Conservation (phyloP, 768 basidiomycete genomes). For the Psilocybe sp. region DNA sequence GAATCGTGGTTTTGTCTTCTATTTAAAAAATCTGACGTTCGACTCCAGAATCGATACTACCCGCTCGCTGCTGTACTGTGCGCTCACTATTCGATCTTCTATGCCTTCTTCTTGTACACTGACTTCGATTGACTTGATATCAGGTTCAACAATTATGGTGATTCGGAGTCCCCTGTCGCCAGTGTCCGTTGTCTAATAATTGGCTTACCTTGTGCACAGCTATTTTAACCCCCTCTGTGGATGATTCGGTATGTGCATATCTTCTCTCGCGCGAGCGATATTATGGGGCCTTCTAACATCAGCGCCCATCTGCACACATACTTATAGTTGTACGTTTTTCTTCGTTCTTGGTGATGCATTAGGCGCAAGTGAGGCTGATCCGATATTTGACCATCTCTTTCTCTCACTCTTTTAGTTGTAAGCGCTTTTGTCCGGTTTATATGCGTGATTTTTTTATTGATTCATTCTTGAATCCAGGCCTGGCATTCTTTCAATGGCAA, state of each 20-base stretch:
- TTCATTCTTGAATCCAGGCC: conserved; percentile 24
- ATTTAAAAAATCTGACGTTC: no score
- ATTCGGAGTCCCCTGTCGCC: background rate
- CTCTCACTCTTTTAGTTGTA: conserved; percentile 7
- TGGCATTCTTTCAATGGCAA: conserved; percentile 54
- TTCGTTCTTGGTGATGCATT: background rate
- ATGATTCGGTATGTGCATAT: conserved; percentile 33
- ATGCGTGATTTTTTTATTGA: background rate
- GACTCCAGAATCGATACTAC: conserved; percentile 56
- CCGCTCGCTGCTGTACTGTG: conserved; percentile 48
- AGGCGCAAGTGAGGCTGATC: background rate
- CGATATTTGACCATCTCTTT: background rate
- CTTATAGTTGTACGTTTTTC: background rate
- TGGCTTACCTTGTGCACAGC: conserved; percentile 11
- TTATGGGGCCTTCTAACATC: background rate
- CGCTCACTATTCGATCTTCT: conserved; percentile 17
- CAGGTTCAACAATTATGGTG: conserved; percentile 58
- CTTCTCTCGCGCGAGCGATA: background rate
- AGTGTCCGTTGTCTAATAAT: background rate
- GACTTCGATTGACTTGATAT: background rate
- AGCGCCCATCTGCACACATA: background rate
- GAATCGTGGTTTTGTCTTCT: no score
- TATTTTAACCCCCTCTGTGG: conserved; percentile 38
- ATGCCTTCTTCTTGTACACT: background rate
- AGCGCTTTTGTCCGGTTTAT: background rate